Evolutionary conservation across 1,284 basidiomycete species (phyloP), one percentile per base, ranked within the genome.

Genomic region (Amylostereum areolatum): DNA sequence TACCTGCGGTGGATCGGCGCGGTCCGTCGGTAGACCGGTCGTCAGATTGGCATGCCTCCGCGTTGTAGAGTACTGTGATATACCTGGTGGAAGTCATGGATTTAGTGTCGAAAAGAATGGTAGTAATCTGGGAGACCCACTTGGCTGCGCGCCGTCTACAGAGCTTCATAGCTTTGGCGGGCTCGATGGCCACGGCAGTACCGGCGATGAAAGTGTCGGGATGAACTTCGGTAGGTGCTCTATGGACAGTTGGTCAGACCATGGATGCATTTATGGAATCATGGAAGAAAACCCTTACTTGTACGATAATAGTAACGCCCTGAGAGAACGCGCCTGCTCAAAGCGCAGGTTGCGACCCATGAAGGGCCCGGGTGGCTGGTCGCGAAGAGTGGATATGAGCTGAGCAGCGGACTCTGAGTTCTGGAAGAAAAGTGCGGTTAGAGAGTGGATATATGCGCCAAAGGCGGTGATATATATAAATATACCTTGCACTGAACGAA

Each of bases 401-500:
- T 65, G 65, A 18, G 77, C 69, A 2, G 87, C 85, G 9, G 81
- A 70, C 24, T 67, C 60, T 2, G 81, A 71, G 56, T 80, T 71
- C 85, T 89, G 55, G 37, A 46, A 50, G 53, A 28, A 40, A 49
- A 58, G 47, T 56, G 45, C 33, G 11, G 27, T 28, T 45, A 49
- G 45, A 28, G n/a, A n/a, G n/a, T n/a, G n/a, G n/a, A n/a, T n/a
- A n/a, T n/a, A n/a, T n/a, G n/a, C n/a, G n/a, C n/a, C n/a, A 27
- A 46, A 41, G 12, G 40, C 36, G 50, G 11, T 30, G 40, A 47
- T 9, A 30, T 43, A 51, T 32, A 49, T 44, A 32, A 29, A 50
- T 72, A 45, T 59, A 86, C 87, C 72, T 87, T 77, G 72, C 86
- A 89, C 65, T 89, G 87, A 12, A 89, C 80, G 62, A 90, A 90